Evolutionary conservation across 257 asterid species (phyloP).

Genomic region (Jasminum sambac): DNA sequence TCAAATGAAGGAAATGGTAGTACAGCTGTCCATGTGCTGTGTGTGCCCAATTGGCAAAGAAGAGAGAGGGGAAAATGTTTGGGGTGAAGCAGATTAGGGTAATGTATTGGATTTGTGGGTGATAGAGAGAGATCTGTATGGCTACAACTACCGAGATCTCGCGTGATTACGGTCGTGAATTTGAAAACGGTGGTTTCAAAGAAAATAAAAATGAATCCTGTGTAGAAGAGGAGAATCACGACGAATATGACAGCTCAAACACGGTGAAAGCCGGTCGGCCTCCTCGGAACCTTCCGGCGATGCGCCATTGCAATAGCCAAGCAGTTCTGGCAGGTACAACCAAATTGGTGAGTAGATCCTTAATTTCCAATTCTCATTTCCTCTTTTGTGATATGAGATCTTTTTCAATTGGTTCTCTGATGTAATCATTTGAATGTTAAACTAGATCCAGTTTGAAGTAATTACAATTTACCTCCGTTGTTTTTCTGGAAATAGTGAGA

Average conservation of each 20-base stretch:
- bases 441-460: not conserved
- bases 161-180: constrained; percentile 31
- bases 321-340: constrained; percentile 57
- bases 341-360: constrained; percentile 51
- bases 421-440: not conserved
- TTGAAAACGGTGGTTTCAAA: constrained; percentile 46
- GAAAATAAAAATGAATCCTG: constrained; percentile 35
- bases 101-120: constrained; percentile 25
- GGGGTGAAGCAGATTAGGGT: not conserved
- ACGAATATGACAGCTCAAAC: not conserved
- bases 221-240: constrained; percentile 33
- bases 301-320: constrained; percentile 92
- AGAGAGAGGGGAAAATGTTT: not conserved
- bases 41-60: not conserved
- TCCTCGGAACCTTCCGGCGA: constrained; percentile 48
- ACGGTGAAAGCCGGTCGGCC: constrained; percentile 64
- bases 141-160: constrained; percentile 39
- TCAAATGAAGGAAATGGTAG: constrained; percentile 24
- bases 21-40: constrained; percentile 40
- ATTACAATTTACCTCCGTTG: not conserved
- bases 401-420: not conserved
- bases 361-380: not conserved
- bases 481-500: not conserved
- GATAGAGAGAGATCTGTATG: constrained; percentile 29
- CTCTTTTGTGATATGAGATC: not conserved